Percentiles rank a stretch among this genome's conserved stretches.
phyloP scores from a whole-genome alignment of 225 moss, liverwort and hornwort species.

The Polytrichum commune region DNA sequence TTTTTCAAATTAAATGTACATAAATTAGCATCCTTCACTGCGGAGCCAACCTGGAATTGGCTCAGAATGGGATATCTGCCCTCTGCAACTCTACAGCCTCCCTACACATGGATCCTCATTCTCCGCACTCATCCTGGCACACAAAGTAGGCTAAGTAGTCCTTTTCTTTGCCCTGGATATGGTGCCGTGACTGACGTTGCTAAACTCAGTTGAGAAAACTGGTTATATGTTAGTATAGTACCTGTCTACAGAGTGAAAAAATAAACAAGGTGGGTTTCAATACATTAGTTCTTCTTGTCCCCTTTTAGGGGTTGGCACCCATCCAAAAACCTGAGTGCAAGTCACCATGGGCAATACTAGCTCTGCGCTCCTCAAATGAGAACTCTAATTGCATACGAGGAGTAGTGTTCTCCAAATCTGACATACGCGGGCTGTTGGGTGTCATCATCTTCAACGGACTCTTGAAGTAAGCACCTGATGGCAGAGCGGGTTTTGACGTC shows the following conservation, averaged over 20 bases:
- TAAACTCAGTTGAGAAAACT: constrained; percentile 16
- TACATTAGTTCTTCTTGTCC: neutral
- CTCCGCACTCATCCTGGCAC: neutral
- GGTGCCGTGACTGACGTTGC: neutral
- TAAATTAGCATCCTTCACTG: constrained; percentile 15
- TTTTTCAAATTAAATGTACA: constrained; percentile 9
- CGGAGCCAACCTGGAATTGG: constrained; percentile 28
- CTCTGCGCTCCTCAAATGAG: constrained; percentile 60
- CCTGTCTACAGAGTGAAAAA: constrained; percentile 19
- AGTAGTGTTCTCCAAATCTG: constrained; percentile 43
- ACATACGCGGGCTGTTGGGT: constrained; percentile 8
- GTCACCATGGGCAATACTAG: constrained; percentile 23
- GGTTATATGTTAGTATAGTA: constrained; percentile 8
- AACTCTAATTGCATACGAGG: constrained; percentile 40
- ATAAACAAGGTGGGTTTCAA: constrained; percentile 8
- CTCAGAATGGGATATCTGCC: constrained; percentile 17
- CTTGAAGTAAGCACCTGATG: constrained; percentile 12
- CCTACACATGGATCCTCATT: constrained; percentile 8
- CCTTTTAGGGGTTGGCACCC: constrained; percentile 9
- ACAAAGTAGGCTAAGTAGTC: constrained; percentile 1
- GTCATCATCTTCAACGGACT: constrained; percentile 18
- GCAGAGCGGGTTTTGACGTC: neutral
- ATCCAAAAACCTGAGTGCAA: constrained; percentile 29
- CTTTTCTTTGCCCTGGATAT: neutral
- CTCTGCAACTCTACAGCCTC: constrained; percentile 12